Percentiles rank a stretch among this genome's conserved stretches.
phyloP scores from a whole-genome alignment of 306 rosid species.

The Comarum palustre region DNA sequence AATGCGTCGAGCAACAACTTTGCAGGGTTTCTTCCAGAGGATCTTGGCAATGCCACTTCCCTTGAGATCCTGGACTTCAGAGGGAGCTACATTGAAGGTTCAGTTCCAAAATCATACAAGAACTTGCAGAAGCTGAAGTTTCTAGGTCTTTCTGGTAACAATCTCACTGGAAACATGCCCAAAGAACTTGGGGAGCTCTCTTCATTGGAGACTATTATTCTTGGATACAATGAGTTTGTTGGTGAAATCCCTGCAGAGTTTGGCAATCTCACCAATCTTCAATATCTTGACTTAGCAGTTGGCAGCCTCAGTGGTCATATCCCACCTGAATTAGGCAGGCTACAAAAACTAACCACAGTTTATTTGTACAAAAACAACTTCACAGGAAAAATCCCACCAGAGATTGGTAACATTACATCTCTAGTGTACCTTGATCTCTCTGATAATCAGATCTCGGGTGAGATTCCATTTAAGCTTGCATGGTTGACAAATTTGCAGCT shows the following conservation, averaged over 20 bases:
- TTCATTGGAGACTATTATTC: constrained; percentile 66
- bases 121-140: constrained; percentile 64
- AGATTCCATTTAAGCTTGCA: constrained; percentile 70
- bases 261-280: constrained; percentile 75
- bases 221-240: constrained; percentile 75
- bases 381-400: constrained; percentile 63
- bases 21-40: constrained; percentile 65
- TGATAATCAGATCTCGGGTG: constrained; percentile 75
- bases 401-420: constrained; percentile 57
- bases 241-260: constrained; percentile 74
- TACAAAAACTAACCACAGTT: constrained; percentile 58
- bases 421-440: constrained; percentile 74
- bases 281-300: constrained; percentile 77
- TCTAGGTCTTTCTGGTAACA: constrained; percentile 84
- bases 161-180: constrained; percentile 67
- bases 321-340: constrained; percentile 65
- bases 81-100: constrained; percentile 74
- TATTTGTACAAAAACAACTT: constrained; percentile 76
- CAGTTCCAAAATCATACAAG: constrained; percentile 58
- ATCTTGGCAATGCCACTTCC: constrained; percentile 67
- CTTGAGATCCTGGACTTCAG: constrained; percentile 72
- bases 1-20: constrained; percentile 81
- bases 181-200: constrained; percentile 54
- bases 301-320: constrained; percentile 73
- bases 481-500: constrained; percentile 60